A percentile compares a stretch with the other conserved stretches of the same genome.
phyloP scores from a whole-genome alignment of 2,329 filamentous ascomycete genomes.

The Alternaria ethzedia region DNA sequence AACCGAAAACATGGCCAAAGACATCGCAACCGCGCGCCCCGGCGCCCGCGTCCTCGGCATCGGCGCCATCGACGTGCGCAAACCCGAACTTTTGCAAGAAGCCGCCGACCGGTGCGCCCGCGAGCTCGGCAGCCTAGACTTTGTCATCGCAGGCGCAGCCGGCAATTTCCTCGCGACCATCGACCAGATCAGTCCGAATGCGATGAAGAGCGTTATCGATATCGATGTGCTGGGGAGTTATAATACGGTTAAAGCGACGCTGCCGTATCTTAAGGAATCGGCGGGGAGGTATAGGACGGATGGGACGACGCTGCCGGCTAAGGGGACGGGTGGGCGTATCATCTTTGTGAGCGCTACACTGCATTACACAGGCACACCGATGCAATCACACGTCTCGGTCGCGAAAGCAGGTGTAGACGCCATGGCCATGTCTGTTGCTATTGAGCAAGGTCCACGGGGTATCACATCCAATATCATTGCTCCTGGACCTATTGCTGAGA shows the following conservation, averaged over 20 bases:
- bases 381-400: conserved; percentile 88
- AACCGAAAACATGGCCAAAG: conserved; percentile 78
- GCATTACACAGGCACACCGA: conserved; percentile 83
- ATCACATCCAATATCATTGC: conserved; percentile 88
- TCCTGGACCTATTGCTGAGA: conserved; percentile 83
- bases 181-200: conserved; percentile 80
- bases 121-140: conserved; percentile 89
- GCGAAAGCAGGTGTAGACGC: conserved; percentile 93
- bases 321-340: conserved; percentile 77
- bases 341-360: conserved; percentile 90
- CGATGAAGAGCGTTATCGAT: conserved; percentile 93
- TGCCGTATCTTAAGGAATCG: conserved; percentile 82
- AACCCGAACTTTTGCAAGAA: conserved; percentile 69
- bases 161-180: conserved; percentile 95
- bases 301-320: conserved; percentile 55
- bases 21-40: conserved; percentile 78
- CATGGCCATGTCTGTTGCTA: conserved; percentile 76
- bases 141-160: conserved; percentile 91
- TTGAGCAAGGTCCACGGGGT: conserved; percentile 89
- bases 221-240: conserved; percentile 94
- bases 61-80: conserved; percentile 72
- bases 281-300: conserved; percentile 67
- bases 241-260: conserved; percentile 91
- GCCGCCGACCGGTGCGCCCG: conserved; percentile 80
- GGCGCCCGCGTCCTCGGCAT: conserved; percentile 88